Percentiles rank a stretch among this genome's conserved stretches.
Conservation (phyloP, 352 stramenopile genomes). For the Phytophthora melonis region DNA sequence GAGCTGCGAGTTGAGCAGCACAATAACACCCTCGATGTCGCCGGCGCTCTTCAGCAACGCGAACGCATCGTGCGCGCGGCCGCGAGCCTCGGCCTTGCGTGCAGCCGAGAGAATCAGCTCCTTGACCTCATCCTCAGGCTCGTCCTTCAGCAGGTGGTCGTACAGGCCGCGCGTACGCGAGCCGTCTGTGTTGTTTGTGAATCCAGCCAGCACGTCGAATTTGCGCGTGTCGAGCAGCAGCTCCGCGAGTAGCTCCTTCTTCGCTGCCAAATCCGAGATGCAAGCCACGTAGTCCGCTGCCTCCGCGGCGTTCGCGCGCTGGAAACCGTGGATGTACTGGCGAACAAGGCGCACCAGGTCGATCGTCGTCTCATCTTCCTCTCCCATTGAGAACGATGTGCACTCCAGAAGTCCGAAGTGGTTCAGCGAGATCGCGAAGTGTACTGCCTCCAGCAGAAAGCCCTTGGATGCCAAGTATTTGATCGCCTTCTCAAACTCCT, state of each 20-base stretch:
- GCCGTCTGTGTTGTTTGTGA: conserved; percentile 85
- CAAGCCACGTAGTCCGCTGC: conserved; percentile 85
- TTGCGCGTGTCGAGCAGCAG: conserved; percentile 84
- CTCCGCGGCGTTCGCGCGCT: conserved; percentile 79
- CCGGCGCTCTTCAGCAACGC: conserved; percentile 82
- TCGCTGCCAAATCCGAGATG: conserved; percentile 63
- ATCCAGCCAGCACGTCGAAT: conserved; percentile 81
- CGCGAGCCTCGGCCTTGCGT: conserved; percentile 77
- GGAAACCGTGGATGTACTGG: conserved; percentile 87
- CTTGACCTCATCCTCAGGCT: conserved; percentile 78
- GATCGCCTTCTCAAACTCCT: conserved; percentile 84
- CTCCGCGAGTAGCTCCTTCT: conserved; percentile 79
- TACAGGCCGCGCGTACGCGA: conserved; percentile 81
- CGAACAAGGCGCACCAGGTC: conserved; percentile 82
- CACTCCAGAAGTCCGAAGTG: conserved; percentile 79
- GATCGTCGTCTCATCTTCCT: conserved; percentile 71
- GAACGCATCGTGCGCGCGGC: conserved; percentile 77
- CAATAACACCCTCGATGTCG: conserved; percentile 79
- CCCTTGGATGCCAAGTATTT: conserved; percentile 85
- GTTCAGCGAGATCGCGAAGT: conserved; percentile 84
- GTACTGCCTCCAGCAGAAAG: conserved; percentile 79
- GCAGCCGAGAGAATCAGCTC: conserved; percentile 79
- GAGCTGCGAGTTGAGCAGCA: conserved; percentile 80
- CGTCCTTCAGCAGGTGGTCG: conserved; percentile 78
- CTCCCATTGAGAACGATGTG: conserved; percentile 59